Base-by-base conservation (phyloP, 2,329 filamentous ascomycete species). In the Cytospora mali region DNA sequence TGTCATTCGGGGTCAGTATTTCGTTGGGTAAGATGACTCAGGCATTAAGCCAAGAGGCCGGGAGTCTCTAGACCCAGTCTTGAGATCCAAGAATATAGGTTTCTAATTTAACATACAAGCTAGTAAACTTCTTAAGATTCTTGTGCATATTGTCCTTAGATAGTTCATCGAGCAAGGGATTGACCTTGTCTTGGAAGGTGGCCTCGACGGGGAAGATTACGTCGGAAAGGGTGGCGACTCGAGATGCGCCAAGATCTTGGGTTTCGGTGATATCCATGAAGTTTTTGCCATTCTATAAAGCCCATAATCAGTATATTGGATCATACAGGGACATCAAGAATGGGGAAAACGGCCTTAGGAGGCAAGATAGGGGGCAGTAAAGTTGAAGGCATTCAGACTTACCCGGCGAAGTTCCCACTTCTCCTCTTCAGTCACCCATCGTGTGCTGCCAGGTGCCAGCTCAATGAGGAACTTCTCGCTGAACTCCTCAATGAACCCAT, bases 391-490 rank as follows among this genome's bases (percentile, higher is more conserved):
- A 33, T 29, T 18, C 25, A 58, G 50, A 77, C 86, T 62, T 83
- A 96, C 93, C 69, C 92, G 84, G 72, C 90, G 88, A 67, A 98
- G 79, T 75, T 89, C 88, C 93, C 94, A 97, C 78, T 98, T 99
- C 79, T 97, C 88, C 39, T 97, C 91, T 71, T 98, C 94, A 0
- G 92, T 96, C 33, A 97, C 89, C 90, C 91, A 95, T 81, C 84
- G 81, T 27, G 88, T 93, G 73, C 94, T 84, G 61, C 91, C 92
- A 4, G 92, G 92, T n/a, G 86, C 84, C 28, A 95, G 82, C 79
- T 98, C 93, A 67, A 99, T 88, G 53, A 96, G 82, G 75, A 84
- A 95, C 69, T 81, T 81, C 70, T 89, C 84, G 42, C 70, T 63
- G 54, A 61, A 59, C 53, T 67, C 67, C 25, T 71, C 66, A 18